These are phyloP conservation scores for Cinnamomum chago DNA, from an alignment of 164 flowering plant genomes.

Conservation along the genomic window DNA sequence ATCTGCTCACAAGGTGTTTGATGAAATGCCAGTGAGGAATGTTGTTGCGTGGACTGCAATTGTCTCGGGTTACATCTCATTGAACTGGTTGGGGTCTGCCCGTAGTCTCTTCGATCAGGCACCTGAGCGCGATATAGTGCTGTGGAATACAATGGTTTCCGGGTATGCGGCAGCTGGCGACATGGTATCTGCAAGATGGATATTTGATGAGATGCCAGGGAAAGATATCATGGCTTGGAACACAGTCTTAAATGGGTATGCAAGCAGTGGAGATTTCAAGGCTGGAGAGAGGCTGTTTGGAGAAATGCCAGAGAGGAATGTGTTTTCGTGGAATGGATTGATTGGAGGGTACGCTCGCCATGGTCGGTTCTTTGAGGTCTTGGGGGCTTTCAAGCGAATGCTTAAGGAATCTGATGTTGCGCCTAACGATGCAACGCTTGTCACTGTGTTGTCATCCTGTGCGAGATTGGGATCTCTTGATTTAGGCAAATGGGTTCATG, in stretches of 20 bases:
- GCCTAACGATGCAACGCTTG: slow-evolving; percentile 64
- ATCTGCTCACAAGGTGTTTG: slow-evolving; percentile 43
- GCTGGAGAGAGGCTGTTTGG: slow-evolving; percentile 43
- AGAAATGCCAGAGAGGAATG: slow-evolving; percentile 54
- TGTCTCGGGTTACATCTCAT: slow-evolving; percentile 39
- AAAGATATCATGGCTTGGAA: slow-evolving; percentile 64
- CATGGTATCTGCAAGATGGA: slow-evolving; percentile 39
- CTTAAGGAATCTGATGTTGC: slow-evolving; percentile 33
- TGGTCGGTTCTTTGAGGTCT: slow-evolving; percentile 37
- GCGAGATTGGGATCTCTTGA: slow-evolving; percentile 60
- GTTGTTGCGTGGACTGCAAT: slow-evolving; percentile 70
- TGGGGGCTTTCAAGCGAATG: slow-evolving; percentile 54
- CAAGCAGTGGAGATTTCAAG: slow-evolving; percentile 37
- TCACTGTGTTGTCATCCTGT: slow-evolving; percentile 56
- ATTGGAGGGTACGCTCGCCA: slow-evolving; percentile 52
- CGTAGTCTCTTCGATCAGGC: slow-evolving; percentile 50
- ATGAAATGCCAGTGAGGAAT: slow-evolving; percentile 55
- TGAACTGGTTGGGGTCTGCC: slow-evolving; percentile 38
- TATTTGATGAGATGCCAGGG: slow-evolving; percentile 48
- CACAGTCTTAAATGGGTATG: slow-evolving; percentile 52
- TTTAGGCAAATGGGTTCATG: slow-evolving; percentile 55
- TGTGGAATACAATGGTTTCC: slow-evolving; percentile 65
- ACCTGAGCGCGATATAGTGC: slow-evolving; percentile 54
- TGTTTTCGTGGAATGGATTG: slow-evolving; percentile 73
- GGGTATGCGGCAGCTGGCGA: slow-evolving; percentile 48